A percentile compares a stretch with the other conserved stretches of the same genome.
Evolutionary conservation across 129 eudicot genomes (phyloP).

Genomic region (Smallanthus sonchifolius): DNA sequence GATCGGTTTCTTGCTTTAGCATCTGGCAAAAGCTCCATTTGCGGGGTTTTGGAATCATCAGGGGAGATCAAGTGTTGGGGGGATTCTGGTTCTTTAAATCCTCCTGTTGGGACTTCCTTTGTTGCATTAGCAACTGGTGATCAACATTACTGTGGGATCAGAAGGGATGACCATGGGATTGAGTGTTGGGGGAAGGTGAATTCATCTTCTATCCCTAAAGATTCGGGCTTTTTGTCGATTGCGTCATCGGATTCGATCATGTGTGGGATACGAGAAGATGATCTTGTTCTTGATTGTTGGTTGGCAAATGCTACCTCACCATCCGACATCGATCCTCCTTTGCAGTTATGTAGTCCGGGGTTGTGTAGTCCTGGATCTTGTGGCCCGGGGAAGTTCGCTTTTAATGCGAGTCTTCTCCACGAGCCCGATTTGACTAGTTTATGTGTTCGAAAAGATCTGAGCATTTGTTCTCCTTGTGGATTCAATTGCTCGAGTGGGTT

Average conservation of each 20-base stretch:
- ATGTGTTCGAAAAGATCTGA: slow-evolving; percentile 77
- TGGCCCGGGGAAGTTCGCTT: slow-evolving; percentile 58
- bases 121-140: slow-evolving; percentile 67
- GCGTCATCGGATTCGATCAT: slow-evolving; percentile 60
- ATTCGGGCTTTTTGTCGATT: slow-evolving; percentile 69
- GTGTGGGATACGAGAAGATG: slow-evolving; percentile 87
- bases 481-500: slow-evolving; percentile 67
- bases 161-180: slow-evolving; percentile 74
- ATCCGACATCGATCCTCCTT: slow-evolving; percentile 71
- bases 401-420: slow-evolving; percentile 77
- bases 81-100: slow-evolving; percentile 17
- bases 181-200: slow-evolving; percentile 88
- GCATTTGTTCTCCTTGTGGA: slow-evolving; percentile 87
- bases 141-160: slow-evolving; percentile 77
- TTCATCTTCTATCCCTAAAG: slow-evolving; percentile 65
- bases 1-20: slow-evolving; percentile 46
- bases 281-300: slow-evolving; percentile 95
- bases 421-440: slow-evolving; percentile 76
- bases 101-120: slow-evolving; percentile 50
- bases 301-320: slow-evolving; percentile 43
- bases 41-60: slow-evolving; percentile 57
- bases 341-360: slow-evolving; percentile 96
- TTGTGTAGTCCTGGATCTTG: slow-evolving; percentile 66
- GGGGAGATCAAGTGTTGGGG: slow-evolving; percentile 92
- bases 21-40: slow-evolving; percentile 49